Evolutionary conservation across 1,284 basidiomycete species (phyloP), one percentile per base, ranked within the genome.

Genomic region (Trichosporon coremiiforme): DNA sequence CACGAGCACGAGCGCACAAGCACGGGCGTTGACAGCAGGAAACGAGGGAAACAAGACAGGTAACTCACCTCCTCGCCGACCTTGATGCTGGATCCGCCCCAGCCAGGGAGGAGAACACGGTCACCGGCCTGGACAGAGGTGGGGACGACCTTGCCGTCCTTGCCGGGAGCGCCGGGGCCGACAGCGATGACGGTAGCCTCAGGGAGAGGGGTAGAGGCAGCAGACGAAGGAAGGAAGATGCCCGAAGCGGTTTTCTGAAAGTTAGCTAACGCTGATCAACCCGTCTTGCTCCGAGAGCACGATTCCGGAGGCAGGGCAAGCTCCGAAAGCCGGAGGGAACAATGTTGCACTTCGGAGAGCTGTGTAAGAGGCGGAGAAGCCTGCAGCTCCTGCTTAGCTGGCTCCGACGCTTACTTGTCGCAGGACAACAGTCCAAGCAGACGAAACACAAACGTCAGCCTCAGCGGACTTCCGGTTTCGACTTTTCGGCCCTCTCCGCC

Each of bases 101-200:
- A 99, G 29, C 92, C 92, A 8, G 96, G 96, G 5, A 99, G 86
- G 67, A 99, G 87, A 9, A 98, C 95, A 50, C 92, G 89, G 86
- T 98, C 96, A 64, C 96, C 96, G 33, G 90, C 87, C 86, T 92
- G 90, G 69, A 98, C 95, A 47, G 86, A 85, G 29, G 90, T 88
- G 12, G 95, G 92, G n/a, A 91, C 85, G 20, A 96, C 71, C 45
- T 87, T 84, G 63, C 96, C 95, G 6, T 94, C 89, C 86, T 94
- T 93, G 86, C 92, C 89, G 35, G 90, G 90, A 31, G 92, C 92
- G 64, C 96, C 96, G 62, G 95, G 96, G 67, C 96, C 96, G 68
- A 94, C 91, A 53, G 96, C 93, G 82, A 98, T 92, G 80, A 98
- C 96, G 66, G 93, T 96, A 5, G 95, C 96, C 85, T 98, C 96